phyloP scores from a whole-genome alignment of 202 grass and related monocot species.

The Thinopyrum obtusiflorum region DNA sequence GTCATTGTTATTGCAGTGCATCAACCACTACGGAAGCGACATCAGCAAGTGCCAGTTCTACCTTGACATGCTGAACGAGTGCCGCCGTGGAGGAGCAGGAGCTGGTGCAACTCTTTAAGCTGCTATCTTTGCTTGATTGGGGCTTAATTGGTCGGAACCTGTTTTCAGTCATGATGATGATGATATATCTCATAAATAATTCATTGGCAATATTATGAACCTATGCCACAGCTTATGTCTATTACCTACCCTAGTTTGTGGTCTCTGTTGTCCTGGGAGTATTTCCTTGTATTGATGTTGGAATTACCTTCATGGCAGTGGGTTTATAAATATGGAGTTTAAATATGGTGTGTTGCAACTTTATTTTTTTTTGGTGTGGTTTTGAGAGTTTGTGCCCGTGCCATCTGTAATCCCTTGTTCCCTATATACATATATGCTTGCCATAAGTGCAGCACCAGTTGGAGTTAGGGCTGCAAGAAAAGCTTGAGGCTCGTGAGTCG shows the following conservation, averaged over 20 bases:
- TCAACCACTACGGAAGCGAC: constrained; percentile 73
- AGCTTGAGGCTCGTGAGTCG: too few species aligned
- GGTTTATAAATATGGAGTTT: constrained; percentile 18
- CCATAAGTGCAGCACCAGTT: too few species aligned
- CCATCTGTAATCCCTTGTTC: too few species aligned
- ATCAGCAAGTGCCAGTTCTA: constrained; percentile 95
- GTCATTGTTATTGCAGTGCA: constrained; percentile 44
- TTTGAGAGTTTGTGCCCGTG: too few species aligned
- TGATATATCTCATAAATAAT: constrained; percentile 33
- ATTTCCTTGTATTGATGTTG: neutral
- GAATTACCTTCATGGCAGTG: neutral
- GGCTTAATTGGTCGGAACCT: neutral
- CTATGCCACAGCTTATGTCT: neutral
- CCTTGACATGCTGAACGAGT: constrained; percentile 88
- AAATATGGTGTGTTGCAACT: neutral
- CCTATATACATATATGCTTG: too few species aligned
- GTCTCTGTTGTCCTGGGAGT: constrained; percentile 11
- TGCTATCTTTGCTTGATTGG: neutral
- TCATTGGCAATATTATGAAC: constrained; percentile 11
- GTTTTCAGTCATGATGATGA: constrained; percentile 29
- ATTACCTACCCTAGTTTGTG: neutral
- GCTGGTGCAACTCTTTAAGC: constrained; percentile 38
- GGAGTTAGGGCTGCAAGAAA: too few species aligned
- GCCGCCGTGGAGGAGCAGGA: constrained; percentile 57
- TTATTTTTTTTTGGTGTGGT: too few species aligned